phyloP scores from a whole-genome alignment of 148 eudicot genomes.

The Camellia sinensis region DNA sequence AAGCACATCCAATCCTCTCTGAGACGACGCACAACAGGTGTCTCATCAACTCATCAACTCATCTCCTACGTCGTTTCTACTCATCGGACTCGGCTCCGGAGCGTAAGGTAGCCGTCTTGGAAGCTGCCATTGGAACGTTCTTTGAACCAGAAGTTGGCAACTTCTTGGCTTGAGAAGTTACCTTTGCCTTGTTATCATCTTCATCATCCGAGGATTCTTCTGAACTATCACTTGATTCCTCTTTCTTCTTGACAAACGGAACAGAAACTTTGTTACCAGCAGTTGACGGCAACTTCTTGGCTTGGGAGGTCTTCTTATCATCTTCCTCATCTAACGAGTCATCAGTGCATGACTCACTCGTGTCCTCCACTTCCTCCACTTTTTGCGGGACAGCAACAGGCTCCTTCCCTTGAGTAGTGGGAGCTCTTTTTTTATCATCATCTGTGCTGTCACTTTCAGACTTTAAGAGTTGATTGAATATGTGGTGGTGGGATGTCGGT shows the following conservation, averaged over 20 bases:
- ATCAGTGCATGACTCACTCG: constrained; percentile 12
- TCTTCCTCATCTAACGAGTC: constrained; percentile 15
- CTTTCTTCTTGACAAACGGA: constrained; percentile 16
- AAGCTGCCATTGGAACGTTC: constrained; percentile 98
- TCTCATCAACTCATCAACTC: constrained; percentile 21
- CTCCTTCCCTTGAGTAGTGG: not conserved
- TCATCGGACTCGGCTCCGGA: constrained; percentile 61
- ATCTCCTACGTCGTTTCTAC: constrained; percentile 34
- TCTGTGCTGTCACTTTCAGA: too few relatives aligned
- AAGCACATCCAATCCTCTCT: constrained; percentile 33
- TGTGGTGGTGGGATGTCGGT: not conserved
- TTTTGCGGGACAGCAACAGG: not conserved
- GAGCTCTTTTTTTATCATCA: constrained; percentile 16
- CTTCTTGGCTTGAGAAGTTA: constrained; percentile 86
- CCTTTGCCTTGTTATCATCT: too few relatives aligned
- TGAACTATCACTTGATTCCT: constrained; percentile 30
- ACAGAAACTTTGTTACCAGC: constrained; percentile 23
- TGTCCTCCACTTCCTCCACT: not conserved
- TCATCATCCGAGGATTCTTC: constrained; percentile 32
- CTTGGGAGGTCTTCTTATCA: constrained; percentile 4
- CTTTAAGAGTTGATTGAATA: constrained; percentile 26
- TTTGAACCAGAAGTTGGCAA: too few relatives aligned
- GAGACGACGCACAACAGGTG: constrained; percentile 18
- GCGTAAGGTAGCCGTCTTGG: constrained; percentile 76
- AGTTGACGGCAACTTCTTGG: constrained; percentile 12